Evolutionary conservation across 106 monocot species (phyloP), one percentile per base, ranked within the genome.

Genomic region (Dendrobium catenatum): DNA sequence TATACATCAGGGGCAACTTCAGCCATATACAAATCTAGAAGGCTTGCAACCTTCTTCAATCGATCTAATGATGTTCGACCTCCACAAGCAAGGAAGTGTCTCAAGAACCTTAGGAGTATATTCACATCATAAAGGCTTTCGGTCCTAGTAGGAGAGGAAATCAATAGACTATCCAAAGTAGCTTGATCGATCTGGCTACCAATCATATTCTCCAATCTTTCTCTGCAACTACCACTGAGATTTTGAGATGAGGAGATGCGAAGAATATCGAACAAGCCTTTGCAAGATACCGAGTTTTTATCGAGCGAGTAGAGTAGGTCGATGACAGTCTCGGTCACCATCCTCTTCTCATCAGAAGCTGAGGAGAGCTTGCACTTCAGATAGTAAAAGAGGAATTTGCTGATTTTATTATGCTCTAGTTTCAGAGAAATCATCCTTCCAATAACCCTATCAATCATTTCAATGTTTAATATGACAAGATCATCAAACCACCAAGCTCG

Each of bases 401-500:
- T 80, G 20, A 93, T 86, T 22, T 26, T 56, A 9, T 5, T 82
- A 79, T 93, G 88, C 10, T 91, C 93, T 26, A 85, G 16, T 78
- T 88, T 89, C 40, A 37, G 80, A 31, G 80, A 77, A 58, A 90
- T 41, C 93, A 98, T 87, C 18, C 20, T 59, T 55, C 58, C 75
- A 42, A 86, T 20, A 1, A 85, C 43, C 58, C 81, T 93, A 31
- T 91, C 79, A 6, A 90, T 47, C 10, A 67, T 56, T 16, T 55
- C 67, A 42, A 67, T 54, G 27, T 81, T 82, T 18, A 98, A 79
- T 48, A 82, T 29, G 1, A 78, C 15, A 11, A 98, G 81, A 80
- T 95, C 98, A n/a, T 94, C 92, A n/a, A 89, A 89, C 96, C 96
- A 96, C 96, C 94, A 96, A 37, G 82, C 68, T 66, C 84, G 80